These are phyloP conservation scores for Uronychia binucleata DNA, from an alignment of 73 alveolate species.

Conservation along the genomic window DNA sequence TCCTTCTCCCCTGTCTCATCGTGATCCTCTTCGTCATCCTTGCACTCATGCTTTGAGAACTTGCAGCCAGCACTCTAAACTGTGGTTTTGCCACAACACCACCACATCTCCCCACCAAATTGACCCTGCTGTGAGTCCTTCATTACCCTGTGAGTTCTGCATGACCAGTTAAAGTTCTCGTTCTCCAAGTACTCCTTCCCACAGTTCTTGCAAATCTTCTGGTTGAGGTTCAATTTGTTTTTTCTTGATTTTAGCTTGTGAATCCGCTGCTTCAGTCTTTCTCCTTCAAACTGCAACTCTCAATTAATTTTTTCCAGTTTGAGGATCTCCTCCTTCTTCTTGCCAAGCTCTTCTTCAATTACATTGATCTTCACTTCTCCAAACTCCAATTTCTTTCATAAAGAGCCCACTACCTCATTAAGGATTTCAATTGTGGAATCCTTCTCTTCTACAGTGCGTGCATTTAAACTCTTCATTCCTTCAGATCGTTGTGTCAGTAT, in stretches of 20 bases:
- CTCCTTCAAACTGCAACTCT: slow-evolving; percentile 37
- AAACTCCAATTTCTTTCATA: neutral
- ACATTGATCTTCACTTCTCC: neutral
- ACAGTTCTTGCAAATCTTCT: slow-evolving; percentile 68
- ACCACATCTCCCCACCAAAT: slow-evolving; percentile 62
- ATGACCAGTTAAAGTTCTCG: slow-evolving; percentile 80
- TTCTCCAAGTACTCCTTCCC: slow-evolving; percentile 65
- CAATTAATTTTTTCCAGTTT: slow-evolving; percentile 47
- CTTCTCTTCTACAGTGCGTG: slow-evolving; percentile 40
- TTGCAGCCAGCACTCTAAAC: slow-evolving; percentile 64
- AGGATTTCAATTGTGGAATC: slow-evolving; percentile 15
- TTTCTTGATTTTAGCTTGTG: slow-evolving; percentile 37
- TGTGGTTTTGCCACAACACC: slow-evolving; percentile 70
- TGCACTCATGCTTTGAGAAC: slow-evolving; percentile 42
- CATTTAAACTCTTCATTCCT: slow-evolving; percentile 23
- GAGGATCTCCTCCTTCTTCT: slow-evolving; percentile 18
- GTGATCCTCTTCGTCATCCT: slow-evolving; percentile 43
- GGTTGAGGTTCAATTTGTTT: slow-evolving; percentile 31
- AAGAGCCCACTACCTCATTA: slow-evolving; percentile 22
- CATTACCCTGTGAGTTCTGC: slow-evolving; percentile 59
- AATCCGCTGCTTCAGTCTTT: slow-evolving; percentile 44
- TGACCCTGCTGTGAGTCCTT: neutral
- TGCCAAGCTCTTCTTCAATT: slow-evolving; percentile 12
- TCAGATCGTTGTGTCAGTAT: neutral
- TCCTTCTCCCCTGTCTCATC: slow-evolving; percentile 34